These are phyloP conservation scores for Rubia occidens DNA, from an alignment of 305 asterid species.

Conservation along the genomic window DNA sequence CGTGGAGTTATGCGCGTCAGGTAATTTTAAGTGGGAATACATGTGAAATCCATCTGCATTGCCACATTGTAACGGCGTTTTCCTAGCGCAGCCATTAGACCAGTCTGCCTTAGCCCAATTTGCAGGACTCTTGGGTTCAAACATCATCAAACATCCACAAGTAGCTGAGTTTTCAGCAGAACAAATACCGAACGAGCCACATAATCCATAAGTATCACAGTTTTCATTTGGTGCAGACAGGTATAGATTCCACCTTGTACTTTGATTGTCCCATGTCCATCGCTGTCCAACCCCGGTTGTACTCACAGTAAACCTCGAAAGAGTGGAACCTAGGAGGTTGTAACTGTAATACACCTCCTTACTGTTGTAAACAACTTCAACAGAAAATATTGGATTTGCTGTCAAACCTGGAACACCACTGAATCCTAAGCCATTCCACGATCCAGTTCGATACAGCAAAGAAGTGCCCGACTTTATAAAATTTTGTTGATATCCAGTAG, in stretches of 20 bases:
- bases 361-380: conserved; percentile 4
- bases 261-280: conserved; percentile 22
- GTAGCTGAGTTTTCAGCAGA: conserved; percentile 4
- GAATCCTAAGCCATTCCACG: conserved; percentile 27
- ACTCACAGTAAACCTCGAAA: conserved; percentile 15
- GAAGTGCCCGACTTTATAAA: conserved; percentile 4
- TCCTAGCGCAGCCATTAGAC: conserved; percentile 17
- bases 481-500: conserved; percentile 21
- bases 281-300: conserved; percentile 21
- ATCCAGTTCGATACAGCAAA: conserved; percentile 18
- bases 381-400: conserved; percentile 2
- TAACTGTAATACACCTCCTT: conserved; percentile 14
- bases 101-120: conserved; percentile 11
- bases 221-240: conserved; percentile 5
- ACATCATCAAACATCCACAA: conserved; percentile 21
- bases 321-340: conserved; percentile 8
- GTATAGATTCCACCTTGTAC: conserved; percentile 17
- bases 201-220: conserved; percentile 18
- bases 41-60: conserved; percentile 21
- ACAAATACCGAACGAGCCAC: conserved; percentile 20
- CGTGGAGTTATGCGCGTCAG: conserved; percentile 17
- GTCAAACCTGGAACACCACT: conserved; percentile 18
- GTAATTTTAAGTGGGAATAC: conserved; percentile 16
- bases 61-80: conserved; percentile 19
- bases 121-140: conserved; percentile 15